Evolutionary conservation across 2,329 filamentous ascomycete species (phyloP).

Genomic region (Emydomyces testavorans): DNA sequence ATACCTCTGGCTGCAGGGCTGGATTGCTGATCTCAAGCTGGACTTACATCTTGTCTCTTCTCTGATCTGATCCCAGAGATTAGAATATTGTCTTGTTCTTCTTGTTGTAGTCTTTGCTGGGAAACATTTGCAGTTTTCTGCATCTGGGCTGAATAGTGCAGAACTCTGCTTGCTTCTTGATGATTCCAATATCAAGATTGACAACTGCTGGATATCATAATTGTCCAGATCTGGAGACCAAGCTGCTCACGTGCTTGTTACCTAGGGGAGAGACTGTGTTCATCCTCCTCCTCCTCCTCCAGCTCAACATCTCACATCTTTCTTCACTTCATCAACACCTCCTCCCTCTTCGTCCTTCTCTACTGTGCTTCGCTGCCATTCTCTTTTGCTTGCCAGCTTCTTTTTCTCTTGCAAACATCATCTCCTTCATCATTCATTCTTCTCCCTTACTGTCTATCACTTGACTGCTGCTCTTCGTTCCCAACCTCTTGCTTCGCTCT

Average conservation of each 20-base stretch:
- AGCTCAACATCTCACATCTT: neutral
- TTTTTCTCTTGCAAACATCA: neutral
- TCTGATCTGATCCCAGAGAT: neutral
- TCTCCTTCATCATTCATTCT: neutral
- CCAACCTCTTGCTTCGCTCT: neutral
- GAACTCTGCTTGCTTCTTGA: neutral
- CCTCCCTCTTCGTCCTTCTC: neutral
- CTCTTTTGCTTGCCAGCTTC: neutral
- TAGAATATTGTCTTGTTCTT: neutral
- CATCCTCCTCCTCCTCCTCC: neutral
- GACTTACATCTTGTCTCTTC: neutral
- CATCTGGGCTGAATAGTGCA: no score
- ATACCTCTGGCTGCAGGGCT: neutral
- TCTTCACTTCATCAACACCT: neutral
- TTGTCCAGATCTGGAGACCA: slow-evolving; percentile 1
- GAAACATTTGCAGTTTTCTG: neutral
- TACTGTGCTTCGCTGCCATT: neutral
- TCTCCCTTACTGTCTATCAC: neutral
- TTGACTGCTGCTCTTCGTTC: neutral
- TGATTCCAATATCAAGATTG: neutral
- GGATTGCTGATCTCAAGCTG: neutral
- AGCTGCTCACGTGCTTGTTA: slow-evolving; percentile 7
- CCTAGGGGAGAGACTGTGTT: neutral
- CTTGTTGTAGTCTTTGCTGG: neutral
- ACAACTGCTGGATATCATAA: neutral